phyloP scores from a whole-genome alignment of 306 rosid genomes.

The Cucurbita argyrosperma region DNA sequence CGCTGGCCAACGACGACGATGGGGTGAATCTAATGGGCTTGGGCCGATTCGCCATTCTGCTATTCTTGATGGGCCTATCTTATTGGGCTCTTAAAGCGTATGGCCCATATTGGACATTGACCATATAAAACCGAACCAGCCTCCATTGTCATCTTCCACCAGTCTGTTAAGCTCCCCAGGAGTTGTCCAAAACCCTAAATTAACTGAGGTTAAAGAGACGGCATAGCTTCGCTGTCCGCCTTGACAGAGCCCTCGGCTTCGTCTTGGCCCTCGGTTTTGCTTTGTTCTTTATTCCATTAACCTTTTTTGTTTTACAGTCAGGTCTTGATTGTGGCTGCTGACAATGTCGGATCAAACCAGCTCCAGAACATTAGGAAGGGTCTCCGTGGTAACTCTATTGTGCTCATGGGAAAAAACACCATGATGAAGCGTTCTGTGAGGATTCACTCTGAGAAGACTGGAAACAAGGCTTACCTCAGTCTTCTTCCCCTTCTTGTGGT shows the following conservation, averaged over 20 bases:
- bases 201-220: conserved; percentile 55
- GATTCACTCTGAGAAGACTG: conserved; percentile 58
- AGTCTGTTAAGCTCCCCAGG: conserved; percentile 5
- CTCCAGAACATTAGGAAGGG: conserved; percentile 73
- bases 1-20: not conserved
- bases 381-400: conserved; percentile 70
- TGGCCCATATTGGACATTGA: not conserved
- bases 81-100: not conserved
- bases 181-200: conserved; percentile 11
- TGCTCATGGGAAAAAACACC: conserved; percentile 96
- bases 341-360: conserved; percentile 80
- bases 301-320: conserved; percentile 16
- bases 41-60: not conserved
- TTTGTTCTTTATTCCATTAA: fast-evolving
- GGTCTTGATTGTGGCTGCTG: conserved; percentile 70
- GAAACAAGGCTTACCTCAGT: conserved; percentile 44
- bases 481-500: conserved; percentile 80
- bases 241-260: conserved; percentile 29
- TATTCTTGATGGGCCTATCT: not conserved
- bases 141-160: not conserved
- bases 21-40: not conserved
- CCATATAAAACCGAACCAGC: not conserved
- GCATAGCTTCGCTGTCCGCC: conserved; percentile 56
- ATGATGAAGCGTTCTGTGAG: conserved; percentile 84
- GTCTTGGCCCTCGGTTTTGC: conserved; percentile 76